Base-by-base conservation (phyloP, 352 stramenopile genomes). In the Phytophthora sp. region DNA sequence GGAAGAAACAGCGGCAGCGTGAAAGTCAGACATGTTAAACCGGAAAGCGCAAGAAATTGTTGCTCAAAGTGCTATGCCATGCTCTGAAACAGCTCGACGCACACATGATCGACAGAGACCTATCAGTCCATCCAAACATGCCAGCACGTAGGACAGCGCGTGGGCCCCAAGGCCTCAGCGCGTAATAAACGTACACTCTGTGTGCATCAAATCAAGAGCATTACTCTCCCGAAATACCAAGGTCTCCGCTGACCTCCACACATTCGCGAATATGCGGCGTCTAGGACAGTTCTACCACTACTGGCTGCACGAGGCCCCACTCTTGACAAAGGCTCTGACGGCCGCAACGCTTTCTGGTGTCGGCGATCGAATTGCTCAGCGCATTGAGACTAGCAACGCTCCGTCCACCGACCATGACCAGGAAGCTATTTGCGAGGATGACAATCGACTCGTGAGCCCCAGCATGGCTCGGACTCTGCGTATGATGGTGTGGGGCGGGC, bases 401-500 rank as follows among this genome's bases (percentile, higher is more conserved):
- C 10, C 57, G 15, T 9, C 39, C 27, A 53, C 15, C 23, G 5
- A 48, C 21, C 49, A 20, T 9, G 46, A 54, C 7, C 18, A 43
- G 18, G 35, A 58, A 38, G 11, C 44, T 13, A 42, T 20, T 39
- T 21, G 15, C 0, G 37, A 37, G 8, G 28, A 59, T 18, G 43
- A 34, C 18, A 28, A 57, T 5, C 38, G 17, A 15, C 18, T 70
- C 15, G 37, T 74, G 21, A 68, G 54, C n/a, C 24, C 60, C 13
- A 74, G 69, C 23, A 65, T 59, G 5, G 72, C 66, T 27, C 71
- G 90, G 37, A 87, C 85, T 15, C 54, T 81, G 15, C 77, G 90
- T 12, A 96, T 95, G 79, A 84, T 94, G 49, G 75, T 95, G 30
- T 97, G 95, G 66, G 90, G 90, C 24, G 83, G 94, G 10, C 52